Evolutionary conservation across 306 rosid genomes (phyloP), one percentile per base, ranked within the genome.

Genomic region (Biancaea sappan): DNA sequence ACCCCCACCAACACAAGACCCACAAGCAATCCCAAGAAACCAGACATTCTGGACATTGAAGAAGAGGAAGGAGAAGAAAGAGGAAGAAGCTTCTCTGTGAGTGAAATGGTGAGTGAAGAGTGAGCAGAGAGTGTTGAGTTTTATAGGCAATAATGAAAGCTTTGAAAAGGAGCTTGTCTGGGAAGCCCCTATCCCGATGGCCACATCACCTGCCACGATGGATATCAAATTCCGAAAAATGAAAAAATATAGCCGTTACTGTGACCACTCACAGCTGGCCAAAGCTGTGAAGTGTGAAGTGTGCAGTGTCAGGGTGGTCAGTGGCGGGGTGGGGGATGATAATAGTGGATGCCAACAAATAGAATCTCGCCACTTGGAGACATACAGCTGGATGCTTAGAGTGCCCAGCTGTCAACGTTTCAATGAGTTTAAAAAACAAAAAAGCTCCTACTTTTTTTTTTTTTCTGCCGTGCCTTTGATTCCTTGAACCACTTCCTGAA

Each of bases 221-320:
- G 76, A 69, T 8, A 54, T 71, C 77, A 85, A 80, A 79, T 78
- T 82, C 85, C 38, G 59, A 75, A 51, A 65, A 57, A 50, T 32
- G 24, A 19, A 82, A 83, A 77, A 82, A 86, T 81, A 68, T 84
- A 84, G 91, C 90, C 97, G 92, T 89, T 91, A 64, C 19, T 72
- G 69, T 69, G 71, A 6, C 22, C 40, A 44, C 77, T 62, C 43
- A 50, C 56, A 91, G 94, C 92, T 89, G 94, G 92, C 86, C 46
- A 82, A 84, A 77, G 88, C 86, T 81, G 87, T 79, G 77, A 32
- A 41, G 24, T 81, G 87, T 79, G 77, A 32, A 41, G 24, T 81
- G 87, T 79, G 77, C 28, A 41, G 24, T 35, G 71, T 34, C 29
- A 54, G 77, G 68, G 84, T n/a, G 78, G 6, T n/a, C 4, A 77